phyloP scores from a whole-genome alignment of 2,329 filamentous ascomycete genomes.

The Helminthosporium solani region DNA sequence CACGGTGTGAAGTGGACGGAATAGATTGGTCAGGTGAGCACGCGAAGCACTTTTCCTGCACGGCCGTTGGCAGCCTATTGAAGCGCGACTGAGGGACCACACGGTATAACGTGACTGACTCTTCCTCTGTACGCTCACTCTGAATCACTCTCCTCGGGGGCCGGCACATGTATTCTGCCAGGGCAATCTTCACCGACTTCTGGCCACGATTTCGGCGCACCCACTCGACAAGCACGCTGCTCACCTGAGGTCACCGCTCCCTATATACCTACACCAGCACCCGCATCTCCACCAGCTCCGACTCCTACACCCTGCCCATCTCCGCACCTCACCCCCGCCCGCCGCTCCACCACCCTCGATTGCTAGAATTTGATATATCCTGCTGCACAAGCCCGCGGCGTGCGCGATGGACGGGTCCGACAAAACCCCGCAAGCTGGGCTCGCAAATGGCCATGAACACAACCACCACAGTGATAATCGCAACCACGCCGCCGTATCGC shows the following conservation, averaged over 20 bases:
- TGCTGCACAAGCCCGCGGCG: slow-evolving; percentile 5
- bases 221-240: neutral
- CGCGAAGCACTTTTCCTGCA: neutral
- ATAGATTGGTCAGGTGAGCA: no score
- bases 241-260: neutral
- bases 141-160: no score
- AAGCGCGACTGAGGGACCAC: no score
- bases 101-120: no score
- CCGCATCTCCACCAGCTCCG: neutral
- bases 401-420: slow-evolving; percentile 34
- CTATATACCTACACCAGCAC: neutral
- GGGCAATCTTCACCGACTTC: neutral
- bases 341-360: neutral
- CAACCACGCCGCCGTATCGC: slow-evolving; percentile 27
- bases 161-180: neutral
- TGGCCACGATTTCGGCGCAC: neutral
- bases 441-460: slow-evolving; percentile 20
- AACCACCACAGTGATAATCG: slow-evolving; percentile 12
- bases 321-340: neutral
- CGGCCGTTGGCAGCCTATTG: neutral
- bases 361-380: neutral
- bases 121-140: no score
- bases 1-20: no score
- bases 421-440: slow-evolving; percentile 28
- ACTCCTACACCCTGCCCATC: no score